Conservation (phyloP, 805 yeast species). For the Myxozyma monticola region DNA sequence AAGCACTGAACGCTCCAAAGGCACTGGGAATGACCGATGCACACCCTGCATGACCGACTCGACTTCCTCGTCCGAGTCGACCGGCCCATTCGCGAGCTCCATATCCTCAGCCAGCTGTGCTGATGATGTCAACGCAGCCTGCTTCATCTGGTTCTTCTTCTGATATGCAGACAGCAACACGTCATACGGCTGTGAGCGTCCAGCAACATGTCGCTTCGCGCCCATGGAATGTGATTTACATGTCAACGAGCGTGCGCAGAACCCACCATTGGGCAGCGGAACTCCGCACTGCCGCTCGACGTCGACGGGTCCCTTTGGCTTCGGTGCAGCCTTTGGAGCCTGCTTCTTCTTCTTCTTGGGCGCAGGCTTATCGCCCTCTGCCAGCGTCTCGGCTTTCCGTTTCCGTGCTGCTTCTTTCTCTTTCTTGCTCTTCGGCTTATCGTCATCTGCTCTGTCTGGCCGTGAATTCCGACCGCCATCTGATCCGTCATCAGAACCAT, state of each 20-base stretch:
- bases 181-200: conserved; percentile 92
- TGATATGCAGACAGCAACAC: conserved; percentile 84
- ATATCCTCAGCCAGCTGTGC: conserved; percentile 41
- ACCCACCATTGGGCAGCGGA: conserved; percentile 87
- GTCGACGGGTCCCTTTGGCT: conserved; percentile 62
- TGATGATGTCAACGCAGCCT: conserved; percentile 44
- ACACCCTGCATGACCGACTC: conserved; percentile 89
- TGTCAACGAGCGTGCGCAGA: conserved; percentile 91
- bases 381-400: conserved; percentile 21
- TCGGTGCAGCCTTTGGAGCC: conserved; percentile 35
- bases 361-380: conserved; percentile 21
- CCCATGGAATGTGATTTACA: conserved; percentile 99
- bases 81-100: conserved; percentile 42
- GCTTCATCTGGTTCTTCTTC: conserved; percentile 87
- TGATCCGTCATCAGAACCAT: neutral
- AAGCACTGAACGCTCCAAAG: conserved; percentile 72
- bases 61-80: conserved; percentile 90
- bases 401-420: conserved; percentile 20
- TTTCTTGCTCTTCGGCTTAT: conserved; percentile 1
- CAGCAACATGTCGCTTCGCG: conserved; percentile 91
- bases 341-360: conserved; percentile 29
- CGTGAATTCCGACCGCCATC: neutral
- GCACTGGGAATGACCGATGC: conserved; percentile 68
- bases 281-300: conserved; percentile 97
- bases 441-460: no score